phyloP scores from a whole-genome alignment of 768 basidiomycete genomes.

The Tricholoma terreum region DNA sequence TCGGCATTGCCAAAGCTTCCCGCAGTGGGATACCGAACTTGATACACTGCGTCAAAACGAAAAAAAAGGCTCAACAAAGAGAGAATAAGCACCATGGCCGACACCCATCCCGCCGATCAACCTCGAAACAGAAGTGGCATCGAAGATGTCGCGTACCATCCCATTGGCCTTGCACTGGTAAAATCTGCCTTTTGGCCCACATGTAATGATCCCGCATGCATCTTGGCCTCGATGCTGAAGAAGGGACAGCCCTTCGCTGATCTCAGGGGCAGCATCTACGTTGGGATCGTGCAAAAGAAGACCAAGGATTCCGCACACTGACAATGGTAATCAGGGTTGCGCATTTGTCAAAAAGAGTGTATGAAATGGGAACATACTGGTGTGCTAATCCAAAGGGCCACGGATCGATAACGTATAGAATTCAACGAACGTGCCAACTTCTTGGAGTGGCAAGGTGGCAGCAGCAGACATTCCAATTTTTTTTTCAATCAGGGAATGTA shows the following conservation, averaged over 20 bases:
- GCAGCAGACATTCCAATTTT: conserved; percentile 2
- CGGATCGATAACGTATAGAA: background rate
- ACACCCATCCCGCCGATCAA: conserved; percentile 95
- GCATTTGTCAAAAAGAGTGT: background rate
- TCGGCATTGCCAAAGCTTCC: conserved; percentile 96
- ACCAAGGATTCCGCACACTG: conserved; percentile 93
- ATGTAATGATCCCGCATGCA: conserved; percentile 96
- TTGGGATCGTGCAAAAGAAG: conserved; percentile 77
- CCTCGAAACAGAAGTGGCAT: conserved; percentile 68
- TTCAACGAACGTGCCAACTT: background rate
- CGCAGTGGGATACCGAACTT: conserved; percentile 97
- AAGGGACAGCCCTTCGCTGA: conserved; percentile 91
- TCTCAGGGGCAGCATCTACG: conserved; percentile 78
- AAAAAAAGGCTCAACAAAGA: conserved; percentile 4
- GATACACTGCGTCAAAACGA: conserved; percentile 6
- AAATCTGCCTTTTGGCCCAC: conserved; percentile 91
- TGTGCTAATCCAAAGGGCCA: background rate
- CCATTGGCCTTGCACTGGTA: conserved; percentile 99
- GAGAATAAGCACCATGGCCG: conserved; percentile 73
- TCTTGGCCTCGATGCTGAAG: conserved; percentile 98
- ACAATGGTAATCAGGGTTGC: conserved; percentile 7
- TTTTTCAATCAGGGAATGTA: background rate
- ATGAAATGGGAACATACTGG: conserved; percentile 9
- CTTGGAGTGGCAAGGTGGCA: background rate
- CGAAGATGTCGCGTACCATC: conserved; percentile 98